Percentiles rank a stretch among this genome's conserved stretches.
Evolutionary conservation across 2,329 filamentous ascomycete species (phyloP).

Genomic region (Incumbomyces delicatus): DNA sequence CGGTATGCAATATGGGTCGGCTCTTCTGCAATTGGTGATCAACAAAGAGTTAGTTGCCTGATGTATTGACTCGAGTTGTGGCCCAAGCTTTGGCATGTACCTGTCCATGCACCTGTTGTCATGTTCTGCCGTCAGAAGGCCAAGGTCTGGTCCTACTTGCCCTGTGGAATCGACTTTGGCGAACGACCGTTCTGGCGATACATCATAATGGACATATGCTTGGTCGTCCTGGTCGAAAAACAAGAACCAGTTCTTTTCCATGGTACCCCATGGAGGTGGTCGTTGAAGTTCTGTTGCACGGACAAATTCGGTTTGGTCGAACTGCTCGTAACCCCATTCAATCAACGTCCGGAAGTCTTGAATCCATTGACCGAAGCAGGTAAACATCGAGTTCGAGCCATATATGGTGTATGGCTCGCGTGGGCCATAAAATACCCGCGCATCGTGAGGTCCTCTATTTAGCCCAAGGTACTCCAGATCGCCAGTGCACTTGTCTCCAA

Average conservation of each 20-base stretch:
- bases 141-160: constrained; percentile 39
- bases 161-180: constrained; percentile 38
- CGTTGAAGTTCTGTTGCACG: constrained; percentile 37
- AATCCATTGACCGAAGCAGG: constrained; percentile 50
- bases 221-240: constrained; percentile 46
- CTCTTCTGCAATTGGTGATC: constrained; percentile 44
- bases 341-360: constrained; percentile 45
- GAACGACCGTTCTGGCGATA: constrained; percentile 42
- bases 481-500: constrained; percentile 36
- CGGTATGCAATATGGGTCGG: constrained; percentile 35
- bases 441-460: constrained; percentile 47
- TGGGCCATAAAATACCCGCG: constrained; percentile 48
- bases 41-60: constrained; percentile 51
- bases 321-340: constrained; percentile 29
- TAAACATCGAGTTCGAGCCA: constrained; percentile 45
- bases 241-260: constrained; percentile 56
- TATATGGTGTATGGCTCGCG: constrained; percentile 42
- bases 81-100: constrained; percentile 34
- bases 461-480: constrained; percentile 27
- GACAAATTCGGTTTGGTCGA: constrained; percentile 20
- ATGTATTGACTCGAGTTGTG: constrained; percentile 41
- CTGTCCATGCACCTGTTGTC: constrained; percentile 40
- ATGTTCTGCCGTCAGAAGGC: constrained; percentile 24
- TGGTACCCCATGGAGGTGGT: constrained; percentile 32
- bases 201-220: constrained; percentile 46